Evolutionary conservation across 164 flowering plant species (phyloP).

Genomic region (Annona squamosa): DNA sequence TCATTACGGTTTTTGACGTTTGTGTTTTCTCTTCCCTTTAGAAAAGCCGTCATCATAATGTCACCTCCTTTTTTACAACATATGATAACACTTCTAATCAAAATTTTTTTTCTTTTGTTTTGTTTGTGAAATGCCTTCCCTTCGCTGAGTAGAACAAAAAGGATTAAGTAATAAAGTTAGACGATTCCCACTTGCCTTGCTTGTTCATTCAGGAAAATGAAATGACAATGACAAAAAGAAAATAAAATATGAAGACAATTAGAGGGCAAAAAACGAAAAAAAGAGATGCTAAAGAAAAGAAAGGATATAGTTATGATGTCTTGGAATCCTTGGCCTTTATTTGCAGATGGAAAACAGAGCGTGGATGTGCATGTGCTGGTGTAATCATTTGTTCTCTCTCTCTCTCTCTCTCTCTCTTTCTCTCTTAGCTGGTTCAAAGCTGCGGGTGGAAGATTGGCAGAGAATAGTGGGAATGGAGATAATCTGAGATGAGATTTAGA

Average conservation of each 20-base stretch:
- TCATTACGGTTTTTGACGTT: too few species aligned
- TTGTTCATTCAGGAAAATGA: background rate
- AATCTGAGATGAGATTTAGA: conserved; percentile 9
- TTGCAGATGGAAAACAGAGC: background rate
- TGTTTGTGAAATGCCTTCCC: too few species aligned
- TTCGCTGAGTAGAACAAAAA: too few species aligned
- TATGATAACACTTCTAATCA: too few species aligned
- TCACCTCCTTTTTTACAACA: too few species aligned
- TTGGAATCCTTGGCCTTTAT: background rate
- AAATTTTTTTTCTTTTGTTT: too few species aligned
- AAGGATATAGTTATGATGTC: background rate
- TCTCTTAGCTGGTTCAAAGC: background rate
- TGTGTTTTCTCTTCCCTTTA: too few species aligned
- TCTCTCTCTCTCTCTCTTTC: background rate
- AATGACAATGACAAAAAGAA: background rate
- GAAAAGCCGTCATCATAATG: too few species aligned
- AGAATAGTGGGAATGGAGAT: background rate
- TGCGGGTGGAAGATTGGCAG: background rate
- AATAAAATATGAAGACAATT: background rate
- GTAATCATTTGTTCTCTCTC: background rate
- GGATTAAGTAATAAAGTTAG: too few species aligned
- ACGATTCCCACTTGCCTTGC: too few species aligned
- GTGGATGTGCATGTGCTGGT: conserved; percentile 1
- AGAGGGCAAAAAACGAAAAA: background rate
- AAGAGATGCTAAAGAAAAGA: background rate